phyloP scores from a whole-genome alignment of 1,139 yeast genomes.

The Yamadazyma spencermartinsiae region DNA sequence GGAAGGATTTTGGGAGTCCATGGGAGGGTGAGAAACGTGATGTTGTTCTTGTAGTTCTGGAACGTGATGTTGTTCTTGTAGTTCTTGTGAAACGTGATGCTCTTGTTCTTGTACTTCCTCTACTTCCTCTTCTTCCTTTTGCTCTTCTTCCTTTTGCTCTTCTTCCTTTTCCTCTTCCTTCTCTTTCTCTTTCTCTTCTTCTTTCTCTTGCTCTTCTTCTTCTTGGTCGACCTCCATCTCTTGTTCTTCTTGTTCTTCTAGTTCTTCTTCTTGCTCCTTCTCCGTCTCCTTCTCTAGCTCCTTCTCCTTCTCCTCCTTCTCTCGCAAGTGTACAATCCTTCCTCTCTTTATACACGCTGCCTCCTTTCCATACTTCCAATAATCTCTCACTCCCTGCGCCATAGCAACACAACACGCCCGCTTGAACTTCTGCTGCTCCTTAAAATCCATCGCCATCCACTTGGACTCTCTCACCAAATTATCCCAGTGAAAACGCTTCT shows the following conservation, averaged over 20 bases:
- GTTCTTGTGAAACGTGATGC: conserved; percentile 11
- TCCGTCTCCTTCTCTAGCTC: conserved; percentile 10
- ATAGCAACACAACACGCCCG: conserved; percentile 67
- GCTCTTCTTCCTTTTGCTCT: conserved; percentile 7
- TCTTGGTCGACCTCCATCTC: conserved; percentile 3
- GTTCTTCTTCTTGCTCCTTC: conserved; percentile 4
- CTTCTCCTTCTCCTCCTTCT: conserved; percentile 12
- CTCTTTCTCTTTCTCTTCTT: background rate
- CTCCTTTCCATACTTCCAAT: conserved; percentile 70
- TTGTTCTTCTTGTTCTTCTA: conserved; percentile 8
- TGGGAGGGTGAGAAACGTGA: too few relatives aligned
- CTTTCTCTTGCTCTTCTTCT: conserved; percentile 1
- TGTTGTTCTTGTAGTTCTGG: too few relatives aligned
- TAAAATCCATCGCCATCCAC: conserved; percentile 83
- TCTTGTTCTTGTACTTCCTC: conserved; percentile 12
- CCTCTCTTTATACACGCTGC: conserved; percentile 55
- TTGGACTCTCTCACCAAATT: conserved; percentile 71
- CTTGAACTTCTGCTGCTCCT: conserved; percentile 68
- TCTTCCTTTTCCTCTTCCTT: conserved; percentile 5
- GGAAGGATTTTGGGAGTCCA: too few relatives aligned
- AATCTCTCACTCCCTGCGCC: conserved; percentile 73
- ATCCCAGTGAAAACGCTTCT: conserved; percentile 69
- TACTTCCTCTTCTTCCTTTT: background rate
- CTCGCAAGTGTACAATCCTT: conserved; percentile 17
- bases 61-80: too few relatives aligned